These are phyloP conservation scores for Pythium utonaiense DNA, from an alignment of 352 stramenopile genomes.

Conservation along the genomic window DNA sequence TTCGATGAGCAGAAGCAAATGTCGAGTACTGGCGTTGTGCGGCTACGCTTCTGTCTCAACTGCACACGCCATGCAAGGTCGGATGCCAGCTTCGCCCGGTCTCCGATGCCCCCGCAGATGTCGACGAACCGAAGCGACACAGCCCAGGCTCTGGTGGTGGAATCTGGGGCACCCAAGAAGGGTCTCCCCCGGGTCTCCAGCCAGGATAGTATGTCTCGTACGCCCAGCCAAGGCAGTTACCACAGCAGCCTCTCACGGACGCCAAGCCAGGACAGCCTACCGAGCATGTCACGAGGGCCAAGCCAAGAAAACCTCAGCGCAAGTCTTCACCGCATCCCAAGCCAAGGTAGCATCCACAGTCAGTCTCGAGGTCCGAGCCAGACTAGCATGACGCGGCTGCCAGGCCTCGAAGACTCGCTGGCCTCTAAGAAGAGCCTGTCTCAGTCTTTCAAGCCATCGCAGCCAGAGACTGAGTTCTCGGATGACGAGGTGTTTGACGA, in stretches of 20 bases:
- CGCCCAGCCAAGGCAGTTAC: constrained; percentile 6
- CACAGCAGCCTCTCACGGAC: constrained; percentile 9
- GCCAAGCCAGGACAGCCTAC: constrained; percentile 7
- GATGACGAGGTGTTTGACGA: constrained; percentile 24
- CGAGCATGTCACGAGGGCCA: constrained; percentile 2
- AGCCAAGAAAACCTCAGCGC: constrained; percentile 9
- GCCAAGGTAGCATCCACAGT: constrained; percentile 5
- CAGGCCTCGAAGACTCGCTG: not conserved
- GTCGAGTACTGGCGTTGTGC: constrained; percentile 25
- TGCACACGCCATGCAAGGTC: constrained; percentile 28
- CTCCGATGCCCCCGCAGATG: not conserved
- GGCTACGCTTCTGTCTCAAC: constrained; percentile 35
- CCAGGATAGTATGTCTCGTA: constrained; percentile 13
- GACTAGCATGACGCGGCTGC: not conserved
- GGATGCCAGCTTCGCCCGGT: constrained; percentile 12
- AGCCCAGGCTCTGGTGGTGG: not conserved
- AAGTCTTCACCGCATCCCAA: constrained; percentile 4
- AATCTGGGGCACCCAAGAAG: constrained; percentile 6
- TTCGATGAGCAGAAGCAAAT: constrained; percentile 34
- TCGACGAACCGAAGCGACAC: constrained; percentile 9
- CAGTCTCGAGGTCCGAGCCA: constrained; percentile 4
- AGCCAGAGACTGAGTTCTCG: constrained; percentile 27
- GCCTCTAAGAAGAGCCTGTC: constrained; percentile 12
- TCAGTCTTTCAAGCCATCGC: constrained; percentile 14
- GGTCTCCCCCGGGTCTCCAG: constrained; percentile 20